phyloP scores from a whole-genome alignment of 2,329 filamentous ascomycete genomes.

The Ceratocystis destructans region DNA sequence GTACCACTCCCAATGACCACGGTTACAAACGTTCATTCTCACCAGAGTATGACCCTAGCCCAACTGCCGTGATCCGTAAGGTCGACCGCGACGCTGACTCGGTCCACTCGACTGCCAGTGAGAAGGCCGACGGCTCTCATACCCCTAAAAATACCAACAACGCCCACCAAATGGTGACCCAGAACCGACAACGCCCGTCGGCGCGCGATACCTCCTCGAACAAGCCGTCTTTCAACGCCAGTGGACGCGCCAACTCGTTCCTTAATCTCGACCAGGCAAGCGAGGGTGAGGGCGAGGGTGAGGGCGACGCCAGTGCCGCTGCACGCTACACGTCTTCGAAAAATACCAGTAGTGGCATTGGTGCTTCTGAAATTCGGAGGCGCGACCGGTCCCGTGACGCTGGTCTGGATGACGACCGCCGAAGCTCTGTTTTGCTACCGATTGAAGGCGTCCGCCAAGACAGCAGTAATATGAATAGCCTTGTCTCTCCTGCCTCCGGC shows the following conservation, averaged over 20 bases:
- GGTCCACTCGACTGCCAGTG: slow-evolving; percentile 20
- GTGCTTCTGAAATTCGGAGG: slow-evolving; percentile 1
- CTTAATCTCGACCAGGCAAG: slow-evolving; percentile 36
- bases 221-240: slow-evolving; percentile 24
- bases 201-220: slow-evolving; percentile 27
- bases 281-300: slow-evolving; percentile 36
- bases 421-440: slow-evolving; percentile 31
- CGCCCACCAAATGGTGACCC: background rate
- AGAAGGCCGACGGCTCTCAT: slow-evolving; percentile 6
- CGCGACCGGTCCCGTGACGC: background rate
- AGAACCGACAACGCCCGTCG: slow-evolving; percentile 9
- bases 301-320: slow-evolving; percentile 16
- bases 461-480: slow-evolving; percentile 28
- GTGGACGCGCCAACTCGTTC: slow-evolving; percentile 35
- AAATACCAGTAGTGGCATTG: slow-evolving; percentile 1
- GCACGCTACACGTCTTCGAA: background rate
- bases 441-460: slow-evolving; percentile 30
- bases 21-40: slow-evolving; percentile 49
- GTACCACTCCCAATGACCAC: slow-evolving; percentile 17
- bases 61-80: slow-evolving; percentile 56
- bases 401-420: slow-evolving; percentile 26
- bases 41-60: slow-evolving; percentile 59
- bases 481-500: slow-evolving; percentile 27
- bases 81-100: slow-evolving; percentile 37
- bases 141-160: background rate